Conservation (phyloP, 768 basidiomycete species). For the Sarcomyxa edulis region DNA sequence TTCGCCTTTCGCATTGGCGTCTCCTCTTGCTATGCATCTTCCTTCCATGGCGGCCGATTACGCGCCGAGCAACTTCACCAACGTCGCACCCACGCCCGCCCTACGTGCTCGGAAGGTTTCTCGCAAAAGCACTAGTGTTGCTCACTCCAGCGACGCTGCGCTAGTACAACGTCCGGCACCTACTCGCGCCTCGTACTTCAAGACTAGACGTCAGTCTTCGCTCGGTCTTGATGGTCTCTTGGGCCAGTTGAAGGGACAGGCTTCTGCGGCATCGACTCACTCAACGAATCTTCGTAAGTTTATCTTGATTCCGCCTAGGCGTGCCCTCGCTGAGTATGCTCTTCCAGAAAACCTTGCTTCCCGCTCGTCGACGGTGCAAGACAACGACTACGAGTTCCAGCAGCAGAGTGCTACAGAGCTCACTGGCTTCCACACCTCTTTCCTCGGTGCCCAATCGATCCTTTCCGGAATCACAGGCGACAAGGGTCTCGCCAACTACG, state of each 20-base stretch:
- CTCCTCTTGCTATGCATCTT: constrained; percentile 31
- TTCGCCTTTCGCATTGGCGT: constrained; percentile 22
- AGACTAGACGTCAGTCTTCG: too few relatives aligned
- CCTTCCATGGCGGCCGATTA: constrained; percentile 24
- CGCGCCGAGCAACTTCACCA: constrained; percentile 12
- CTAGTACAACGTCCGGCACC: too few relatives aligned
- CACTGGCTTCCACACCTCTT: constrained; percentile 26
- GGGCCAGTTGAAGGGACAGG: too few relatives aligned
- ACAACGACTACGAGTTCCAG: constrained; percentile 28
- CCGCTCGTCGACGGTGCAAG: constrained; percentile 20
- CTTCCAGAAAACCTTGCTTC: constrained; percentile 27
- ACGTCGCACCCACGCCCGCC: too few relatives aligned
- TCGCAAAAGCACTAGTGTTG: too few relatives aligned
- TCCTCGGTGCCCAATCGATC: constrained; percentile 25
- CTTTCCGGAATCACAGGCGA: constrained; percentile 29
- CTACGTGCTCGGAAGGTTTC: too few relatives aligned
- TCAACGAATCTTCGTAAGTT: too few relatives aligned
- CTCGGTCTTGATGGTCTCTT: too few relatives aligned
- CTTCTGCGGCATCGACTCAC: too few relatives aligned
- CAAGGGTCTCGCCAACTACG: constrained; percentile 49
- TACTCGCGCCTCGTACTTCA: too few relatives aligned
- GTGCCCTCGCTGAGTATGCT: constrained; percentile 23
- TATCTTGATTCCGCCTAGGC: too few relatives aligned
- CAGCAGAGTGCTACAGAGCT: constrained; percentile 29
- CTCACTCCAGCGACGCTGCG: too few relatives aligned